Conservation (phyloP, 805 yeast genomes). For the Candida sonorensis region DNA sequence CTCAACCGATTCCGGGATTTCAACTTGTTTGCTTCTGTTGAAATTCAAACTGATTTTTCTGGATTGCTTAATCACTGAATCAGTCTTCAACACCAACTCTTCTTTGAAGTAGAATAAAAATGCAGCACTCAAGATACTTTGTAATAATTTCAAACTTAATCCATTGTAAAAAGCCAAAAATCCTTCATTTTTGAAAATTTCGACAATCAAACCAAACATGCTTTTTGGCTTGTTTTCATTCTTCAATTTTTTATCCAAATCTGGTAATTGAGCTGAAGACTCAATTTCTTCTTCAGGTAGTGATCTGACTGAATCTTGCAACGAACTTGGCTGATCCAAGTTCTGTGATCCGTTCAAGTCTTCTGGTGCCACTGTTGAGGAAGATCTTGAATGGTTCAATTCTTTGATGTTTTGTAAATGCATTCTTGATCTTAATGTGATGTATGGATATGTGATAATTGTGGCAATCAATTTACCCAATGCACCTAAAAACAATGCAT, state of each 20-base stretch:
- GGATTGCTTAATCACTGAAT: slow-evolving; percentile 39
- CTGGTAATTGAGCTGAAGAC: slow-evolving; percentile 14
- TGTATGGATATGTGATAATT: slow-evolving; percentile 81
- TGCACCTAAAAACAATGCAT: slow-evolving; percentile 85
- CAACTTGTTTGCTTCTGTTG: no score
- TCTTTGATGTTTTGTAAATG: slow-evolving; percentile 47
- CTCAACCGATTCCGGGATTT: no score
- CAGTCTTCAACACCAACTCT: slow-evolving; percentile 59
- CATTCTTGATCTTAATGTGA: slow-evolving; percentile 84
- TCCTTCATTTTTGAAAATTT: slow-evolving; percentile 67
- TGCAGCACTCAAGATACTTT: slow-evolving; percentile 83
- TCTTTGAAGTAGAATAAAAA: slow-evolving; percentile 88
- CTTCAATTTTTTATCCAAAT: slow-evolving; percentile 4
- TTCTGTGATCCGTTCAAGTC: no score
- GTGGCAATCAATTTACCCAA: slow-evolving; percentile 88
- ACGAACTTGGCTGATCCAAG: not conserved
- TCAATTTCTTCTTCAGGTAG: slow-evolving; percentile 14
- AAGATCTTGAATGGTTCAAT: slow-evolving; percentile 4
- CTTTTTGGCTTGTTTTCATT: slow-evolving; percentile 26
- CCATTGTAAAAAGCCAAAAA: slow-evolving; percentile 76
- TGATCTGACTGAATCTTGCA: slow-evolving; percentile 17
- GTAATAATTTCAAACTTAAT: slow-evolving; percentile 68
- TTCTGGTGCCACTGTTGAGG: slow-evolving; percentile 3
- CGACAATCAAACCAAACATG: slow-evolving; percentile 44
- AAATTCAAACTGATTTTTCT: slow-evolving; percentile 1